Conservation (phyloP, 257 asterid species). For the Forsythia viridissima region DNA sequence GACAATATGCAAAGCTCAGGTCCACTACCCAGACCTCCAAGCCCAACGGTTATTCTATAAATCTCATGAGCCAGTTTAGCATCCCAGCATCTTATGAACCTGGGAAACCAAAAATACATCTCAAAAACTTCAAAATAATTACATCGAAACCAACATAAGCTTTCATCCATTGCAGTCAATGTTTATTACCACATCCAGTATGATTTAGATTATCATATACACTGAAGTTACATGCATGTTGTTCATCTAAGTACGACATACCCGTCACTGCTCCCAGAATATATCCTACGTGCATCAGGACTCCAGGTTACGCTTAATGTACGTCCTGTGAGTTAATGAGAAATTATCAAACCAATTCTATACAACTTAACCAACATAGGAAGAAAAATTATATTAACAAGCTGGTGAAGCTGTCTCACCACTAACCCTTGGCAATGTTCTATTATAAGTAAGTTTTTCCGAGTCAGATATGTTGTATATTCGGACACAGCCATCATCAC, state of each 20-base stretch:
- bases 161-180: background rate
- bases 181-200: slow-evolving; percentile 6
- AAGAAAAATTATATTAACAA: background rate
- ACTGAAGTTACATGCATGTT: background rate
- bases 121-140: slow-evolving; percentile 13
- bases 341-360: slow-evolving; percentile 14
- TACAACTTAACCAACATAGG: background rate
- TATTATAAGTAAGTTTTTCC: slow-evolving; percentile 50
- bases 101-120: slow-evolving; percentile 22
- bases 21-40: slow-evolving; percentile 70
- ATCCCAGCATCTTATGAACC: slow-evolving; percentile 94
- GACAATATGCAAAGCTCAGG: slow-evolving; percentile 87
- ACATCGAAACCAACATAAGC: background rate
- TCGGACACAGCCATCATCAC: slow-evolving; percentile 94
- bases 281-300: slow-evolving; percentile 69
- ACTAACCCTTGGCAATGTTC: slow-evolving; percentile 77
- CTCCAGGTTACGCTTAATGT: slow-evolving; percentile 85
- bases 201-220: slow-evolving; percentile 1
- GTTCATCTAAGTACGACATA: slow-evolving; percentile 32
- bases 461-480: slow-evolving; percentile 47
- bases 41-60: slow-evolving; percentile 80
- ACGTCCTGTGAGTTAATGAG: slow-evolving; percentile 51
- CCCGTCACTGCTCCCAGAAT: slow-evolving; percentile 96
- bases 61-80: slow-evolving; percentile 61
- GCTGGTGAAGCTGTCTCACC: slow-evolving; percentile 68